These are phyloP conservation scores for Aspergillus amoenus DNA, from an alignment of 2,329 filamentous ascomycete species.

Conservation along the genomic window DNA sequence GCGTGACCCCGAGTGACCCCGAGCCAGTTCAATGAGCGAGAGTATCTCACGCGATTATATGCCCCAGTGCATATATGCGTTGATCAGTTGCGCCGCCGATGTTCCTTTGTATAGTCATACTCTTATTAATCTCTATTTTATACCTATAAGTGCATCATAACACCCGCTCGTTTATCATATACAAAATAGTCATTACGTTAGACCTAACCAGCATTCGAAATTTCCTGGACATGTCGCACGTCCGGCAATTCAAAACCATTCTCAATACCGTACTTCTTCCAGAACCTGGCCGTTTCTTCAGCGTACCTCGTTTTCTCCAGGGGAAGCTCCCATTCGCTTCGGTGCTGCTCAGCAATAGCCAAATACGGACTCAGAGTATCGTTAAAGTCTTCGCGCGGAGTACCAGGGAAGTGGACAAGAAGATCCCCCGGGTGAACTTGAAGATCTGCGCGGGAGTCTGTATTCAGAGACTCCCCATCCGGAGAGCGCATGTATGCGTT, in stretches of 20 bases:
- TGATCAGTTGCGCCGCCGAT: too few species aligned
- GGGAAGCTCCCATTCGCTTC: slow-evolving; percentile 11
- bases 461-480: slow-evolving; percentile 4
- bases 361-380: slow-evolving; percentile 15
- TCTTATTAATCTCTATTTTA: too few species aligned
- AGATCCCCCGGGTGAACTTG: slow-evolving; percentile 17
- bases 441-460: slow-evolving; percentile 2
- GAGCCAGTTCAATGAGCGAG: too few species aligned
- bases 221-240: too few species aligned
- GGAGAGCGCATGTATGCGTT: slow-evolving; percentile 17
- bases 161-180: too few species aligned
- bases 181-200: too few species aligned
- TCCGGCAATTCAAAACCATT: not conserved
- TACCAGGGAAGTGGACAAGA: slow-evolving; percentile 20
- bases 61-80: too few species aligned
- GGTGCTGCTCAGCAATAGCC: slow-evolving; percentile 14
- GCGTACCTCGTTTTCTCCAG: slow-evolving; percentile 12
- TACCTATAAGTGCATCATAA: too few species aligned
- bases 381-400: slow-evolving; percentile 2
- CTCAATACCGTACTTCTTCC: slow-evolving; percentile 3
- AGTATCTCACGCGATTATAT: too few species aligned
- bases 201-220: too few species aligned
- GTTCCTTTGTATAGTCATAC: too few species aligned
- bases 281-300: slow-evolving; percentile 13
- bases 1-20: too few species aligned